Evolutionary conservation across 139 green algal species (phyloP), one percentile per base, ranked within the genome.

Genomic region (Eudorina sp.): DNA sequence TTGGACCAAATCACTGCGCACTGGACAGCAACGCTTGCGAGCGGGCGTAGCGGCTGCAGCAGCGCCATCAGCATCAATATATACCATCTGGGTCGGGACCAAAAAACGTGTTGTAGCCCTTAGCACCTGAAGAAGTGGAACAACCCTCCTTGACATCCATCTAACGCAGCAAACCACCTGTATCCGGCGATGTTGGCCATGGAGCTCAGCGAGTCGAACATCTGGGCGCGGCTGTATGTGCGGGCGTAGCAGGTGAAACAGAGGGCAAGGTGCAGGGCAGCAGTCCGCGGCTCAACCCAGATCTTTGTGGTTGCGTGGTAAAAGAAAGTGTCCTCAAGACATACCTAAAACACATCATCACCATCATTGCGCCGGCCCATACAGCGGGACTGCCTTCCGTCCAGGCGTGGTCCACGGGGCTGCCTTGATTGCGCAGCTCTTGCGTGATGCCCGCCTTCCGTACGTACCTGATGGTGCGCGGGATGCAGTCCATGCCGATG

Each of bases 401-500:
- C 4, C 23, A 66, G 55, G 7, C 27, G 23, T 66, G 29, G 55
- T 23, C 55, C 23, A 25, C 29, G n/a, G n/a, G n/a, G n/a, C n/a
- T n/a, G n/a, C 55, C 55, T 25, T 23, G 7, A 66, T 23, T 11
- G 55, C 4, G 27, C 55, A 66, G 55, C 29, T 23, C 55, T 34
- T 66, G 5, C 55, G 29, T 23, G 55, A 66, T 25, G 64, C n/a
- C n/a, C 5, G 16, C 5, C 64, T 5, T 3, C 21, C 38, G 31
- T 5, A 31, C 46, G 13, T 38, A 85, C 46, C 45, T 94, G 60
- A 96, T 91, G 48, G 92, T 95, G 58, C 96, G 92, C 27, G 97
- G 97, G 58, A 99, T 97, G 94, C 95, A 98, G 92, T 99, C 97
- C 94, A 99, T 97, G 79, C 92, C 96, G 41, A 98, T 90, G 27